Percentiles rank a stretch among this genome's conserved stretches.
phyloP scores from a whole-genome alignment of 2,329 filamentous ascomycete genomes.

The Fusarium secorum region DNA sequence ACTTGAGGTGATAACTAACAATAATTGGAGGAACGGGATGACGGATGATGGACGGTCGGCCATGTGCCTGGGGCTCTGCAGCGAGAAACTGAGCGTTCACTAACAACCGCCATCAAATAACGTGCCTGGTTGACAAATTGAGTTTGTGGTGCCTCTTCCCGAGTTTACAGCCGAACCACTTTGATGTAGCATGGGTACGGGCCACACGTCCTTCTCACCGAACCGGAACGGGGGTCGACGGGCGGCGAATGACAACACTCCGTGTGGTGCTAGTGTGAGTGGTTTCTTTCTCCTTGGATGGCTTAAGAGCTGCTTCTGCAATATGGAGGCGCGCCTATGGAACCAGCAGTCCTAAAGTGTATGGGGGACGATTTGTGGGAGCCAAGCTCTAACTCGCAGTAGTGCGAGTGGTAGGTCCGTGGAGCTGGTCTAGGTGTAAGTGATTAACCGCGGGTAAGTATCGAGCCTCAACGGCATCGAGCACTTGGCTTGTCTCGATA shows the following conservation, averaged over 20 bases:
- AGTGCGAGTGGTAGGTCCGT: constrained; percentile 14
- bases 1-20: not conserved
- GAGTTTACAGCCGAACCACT: constrained; percentile 29
- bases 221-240: constrained; percentile 9
- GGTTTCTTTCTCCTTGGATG: constrained; percentile 22
- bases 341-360: constrained; percentile 14
- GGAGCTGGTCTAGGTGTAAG: constrained; percentile 15
- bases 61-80: constrained; percentile 19
- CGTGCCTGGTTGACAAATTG: constrained; percentile 6
- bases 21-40: constrained; percentile 24
- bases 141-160: constrained; percentile 20
- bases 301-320: constrained; percentile 10
- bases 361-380: constrained; percentile 14
- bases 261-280: constrained; percentile 9
- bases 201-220: constrained; percentile 35
- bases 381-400: constrained; percentile 17
- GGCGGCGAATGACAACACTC: not conserved
- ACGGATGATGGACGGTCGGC: constrained; percentile 20
- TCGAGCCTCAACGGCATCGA: constrained; percentile 3
- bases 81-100: constrained; percentile 5
- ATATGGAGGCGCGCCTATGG: constrained; percentile 37
- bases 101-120: constrained; percentile 21
- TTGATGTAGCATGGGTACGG: not conserved
- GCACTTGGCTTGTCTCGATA: constrained; percentile 8
- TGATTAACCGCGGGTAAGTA: constrained; percentile 32